These are phyloP conservation scores for Aphanoascus verrucosus DNA, from an alignment of 2,329 filamentous ascomycete genomes.

Conservation along the genomic window DNA sequence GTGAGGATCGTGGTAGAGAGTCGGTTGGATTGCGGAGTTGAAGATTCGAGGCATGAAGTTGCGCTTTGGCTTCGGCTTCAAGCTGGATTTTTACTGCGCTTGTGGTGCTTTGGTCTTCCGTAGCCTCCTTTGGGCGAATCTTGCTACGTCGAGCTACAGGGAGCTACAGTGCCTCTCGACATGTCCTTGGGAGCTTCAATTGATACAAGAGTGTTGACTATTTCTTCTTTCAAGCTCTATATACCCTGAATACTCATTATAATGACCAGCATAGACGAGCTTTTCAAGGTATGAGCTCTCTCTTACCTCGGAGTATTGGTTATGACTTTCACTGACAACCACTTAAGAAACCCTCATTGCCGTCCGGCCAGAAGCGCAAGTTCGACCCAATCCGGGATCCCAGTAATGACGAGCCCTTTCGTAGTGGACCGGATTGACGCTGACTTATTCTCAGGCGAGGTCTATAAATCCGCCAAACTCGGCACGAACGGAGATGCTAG, in stretches of 20 bases:
- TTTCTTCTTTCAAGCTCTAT: neutral
- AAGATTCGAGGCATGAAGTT: neutral
- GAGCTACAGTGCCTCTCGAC: neutral
- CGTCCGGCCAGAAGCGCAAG: constrained; percentile 46
- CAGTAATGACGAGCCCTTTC: constrained; percentile 25
- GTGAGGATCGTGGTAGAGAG: neutral
- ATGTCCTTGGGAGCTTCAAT: neutral
- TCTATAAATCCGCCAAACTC: constrained; percentile 52
- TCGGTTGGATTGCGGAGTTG: neutral
- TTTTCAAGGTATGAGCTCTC: constrained; percentile 42
- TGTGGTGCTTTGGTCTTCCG: neutral
- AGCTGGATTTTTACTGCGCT: neutral
- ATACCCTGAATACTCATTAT: neutral
- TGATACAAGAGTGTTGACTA: neutral
- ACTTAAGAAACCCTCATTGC: constrained; percentile 39
- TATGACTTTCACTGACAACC: constrained; percentile 15
- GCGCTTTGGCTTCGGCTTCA: neutral
- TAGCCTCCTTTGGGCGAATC: neutral
- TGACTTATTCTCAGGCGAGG: constrained; percentile 34
- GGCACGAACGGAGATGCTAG: constrained; percentile 42
- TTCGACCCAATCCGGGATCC: constrained; percentile 46
- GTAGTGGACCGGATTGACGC: neutral
- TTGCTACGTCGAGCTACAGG: constrained; percentile 2
- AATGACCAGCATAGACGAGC: constrained; percentile 53
- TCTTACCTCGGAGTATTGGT: neutral